Conservation (phyloP, 2,329 filamentous ascomycete species). For the Aspergillus spinulosporus region DNA sequence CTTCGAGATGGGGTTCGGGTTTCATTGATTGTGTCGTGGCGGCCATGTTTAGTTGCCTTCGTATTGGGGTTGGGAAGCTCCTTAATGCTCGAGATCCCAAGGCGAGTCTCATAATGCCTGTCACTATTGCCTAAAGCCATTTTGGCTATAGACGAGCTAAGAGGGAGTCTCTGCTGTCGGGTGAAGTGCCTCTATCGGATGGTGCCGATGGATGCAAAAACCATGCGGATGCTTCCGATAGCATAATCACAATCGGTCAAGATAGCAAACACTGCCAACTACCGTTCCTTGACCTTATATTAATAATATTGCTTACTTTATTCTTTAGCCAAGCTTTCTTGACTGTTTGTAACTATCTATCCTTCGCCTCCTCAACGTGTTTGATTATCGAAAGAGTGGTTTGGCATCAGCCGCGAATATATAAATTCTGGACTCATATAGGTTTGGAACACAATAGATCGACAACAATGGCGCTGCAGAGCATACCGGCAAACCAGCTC, state of each 20-base stretch:
- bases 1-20: background rate
- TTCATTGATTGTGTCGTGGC: background rate
- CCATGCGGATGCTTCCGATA: background rate
- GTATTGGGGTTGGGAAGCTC: background rate
- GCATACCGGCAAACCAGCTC: background rate
- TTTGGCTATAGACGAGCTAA: background rate
- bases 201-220: background rate
- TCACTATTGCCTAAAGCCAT: background rate
- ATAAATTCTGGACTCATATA: too few relatives aligned
- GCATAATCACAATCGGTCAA: too few relatives aligned
- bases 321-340: too few relatives aligned
- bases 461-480: background rate
- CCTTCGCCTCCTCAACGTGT: too few relatives aligned
- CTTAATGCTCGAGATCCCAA: background rate
- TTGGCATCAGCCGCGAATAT: too few relatives aligned
- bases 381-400: too few relatives aligned
- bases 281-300: too few relatives aligned
- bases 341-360: too few relatives aligned
- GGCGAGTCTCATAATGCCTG: too few relatives aligned
- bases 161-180: background rate
- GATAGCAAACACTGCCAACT: too few relatives aligned
- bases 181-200: background rate
- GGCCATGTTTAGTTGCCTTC: background rate
- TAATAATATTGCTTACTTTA: too few relatives aligned
- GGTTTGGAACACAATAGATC: background rate